phyloP scores from a whole-genome alignment of 345 rosid genomes.

The Orychophragmus violaceus region DNA sequence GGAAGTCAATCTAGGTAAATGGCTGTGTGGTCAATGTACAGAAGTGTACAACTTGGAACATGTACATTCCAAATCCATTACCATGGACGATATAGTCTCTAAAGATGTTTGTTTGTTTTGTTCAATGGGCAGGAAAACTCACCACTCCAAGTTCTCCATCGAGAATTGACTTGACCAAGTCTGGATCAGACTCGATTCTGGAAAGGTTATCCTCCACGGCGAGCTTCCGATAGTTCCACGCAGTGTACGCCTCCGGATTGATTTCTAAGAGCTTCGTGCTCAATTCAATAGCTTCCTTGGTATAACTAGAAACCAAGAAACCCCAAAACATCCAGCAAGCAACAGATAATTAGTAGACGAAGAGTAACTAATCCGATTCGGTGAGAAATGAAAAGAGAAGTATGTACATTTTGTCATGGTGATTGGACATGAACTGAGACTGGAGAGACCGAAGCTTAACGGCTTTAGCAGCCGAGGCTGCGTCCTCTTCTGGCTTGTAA shows the following conservation, averaged over 20 bases:
- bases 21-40: background rate
- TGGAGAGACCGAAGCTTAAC: slow-evolving; percentile 65
- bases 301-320: slow-evolving; percentile 43
- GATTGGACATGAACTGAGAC: slow-evolving; percentile 54
- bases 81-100: background rate
- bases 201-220: slow-evolving; percentile 51
- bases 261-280: slow-evolving; percentile 78
- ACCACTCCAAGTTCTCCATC: slow-evolving; percentile 74
- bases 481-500: slow-evolving; percentile 49
- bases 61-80: background rate
- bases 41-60: background rate
- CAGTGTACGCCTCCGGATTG: slow-evolving; percentile 83
- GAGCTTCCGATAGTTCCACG: slow-evolving; percentile 89
- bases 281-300: slow-evolving; percentile 64
- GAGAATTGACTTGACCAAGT: slow-evolving; percentile 44
- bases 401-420: slow-evolving; percentile 54
- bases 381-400: background rate
- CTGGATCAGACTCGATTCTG: slow-evolving; percentile 36
- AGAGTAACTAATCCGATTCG: background rate
- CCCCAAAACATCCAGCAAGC: background rate
- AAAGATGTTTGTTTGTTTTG: background rate
- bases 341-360: background rate
- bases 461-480: slow-evolving; percentile 66
- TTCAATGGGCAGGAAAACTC: slow-evolving; percentile 11
- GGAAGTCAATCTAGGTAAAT: background rate